Conservation (phyloP, 1,284 basidiomycete genomes). For the Boletus calvinii region DNA sequence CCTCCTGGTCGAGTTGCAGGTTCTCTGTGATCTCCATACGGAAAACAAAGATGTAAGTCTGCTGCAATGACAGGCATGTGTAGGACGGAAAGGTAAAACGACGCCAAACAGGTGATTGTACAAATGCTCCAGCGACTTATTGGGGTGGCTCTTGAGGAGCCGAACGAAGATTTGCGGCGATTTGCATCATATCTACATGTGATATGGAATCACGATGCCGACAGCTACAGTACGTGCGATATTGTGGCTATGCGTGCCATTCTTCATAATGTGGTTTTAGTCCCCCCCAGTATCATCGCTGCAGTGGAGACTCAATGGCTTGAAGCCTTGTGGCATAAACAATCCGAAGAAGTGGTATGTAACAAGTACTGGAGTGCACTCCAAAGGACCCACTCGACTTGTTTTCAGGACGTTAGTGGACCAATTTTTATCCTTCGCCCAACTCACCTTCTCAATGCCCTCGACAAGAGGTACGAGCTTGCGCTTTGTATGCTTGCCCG, state of each 20-base stretch:
- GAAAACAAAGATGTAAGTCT: constrained; percentile 23
- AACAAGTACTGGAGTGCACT: background rate
- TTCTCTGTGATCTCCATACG: constrained; percentile 15
- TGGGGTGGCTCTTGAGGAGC: constrained; percentile 35
- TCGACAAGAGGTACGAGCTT: constrained; percentile 28
- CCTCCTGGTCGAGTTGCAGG: constrained; percentile 28
- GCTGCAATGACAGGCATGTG: background rate
- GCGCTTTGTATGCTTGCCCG: background rate
- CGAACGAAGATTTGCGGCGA: constrained; percentile 39
- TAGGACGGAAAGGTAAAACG: background rate
- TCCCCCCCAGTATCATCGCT: constrained; percentile 32
- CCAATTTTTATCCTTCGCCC: constrained; percentile 26
- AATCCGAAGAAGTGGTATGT: constrained; percentile 16
- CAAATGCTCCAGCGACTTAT: constrained; percentile 34
- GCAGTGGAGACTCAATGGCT: constrained; percentile 50
- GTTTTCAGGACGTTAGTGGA: constrained; percentile 23
- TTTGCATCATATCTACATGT: constrained; percentile 55
- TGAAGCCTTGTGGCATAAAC: constrained; percentile 44
- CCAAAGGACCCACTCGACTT: constrained; percentile 1
- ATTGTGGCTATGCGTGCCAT: background rate
- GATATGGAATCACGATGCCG: constrained; percentile 47
- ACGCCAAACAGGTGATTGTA: constrained; percentile 12
- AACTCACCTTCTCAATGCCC: constrained; percentile 21
- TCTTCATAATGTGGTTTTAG: constrained; percentile 25
- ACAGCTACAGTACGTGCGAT: constrained; percentile 34